Conservation (phyloP, 176 grass and related monocot species). For the Aechmea fasciata region DNA sequence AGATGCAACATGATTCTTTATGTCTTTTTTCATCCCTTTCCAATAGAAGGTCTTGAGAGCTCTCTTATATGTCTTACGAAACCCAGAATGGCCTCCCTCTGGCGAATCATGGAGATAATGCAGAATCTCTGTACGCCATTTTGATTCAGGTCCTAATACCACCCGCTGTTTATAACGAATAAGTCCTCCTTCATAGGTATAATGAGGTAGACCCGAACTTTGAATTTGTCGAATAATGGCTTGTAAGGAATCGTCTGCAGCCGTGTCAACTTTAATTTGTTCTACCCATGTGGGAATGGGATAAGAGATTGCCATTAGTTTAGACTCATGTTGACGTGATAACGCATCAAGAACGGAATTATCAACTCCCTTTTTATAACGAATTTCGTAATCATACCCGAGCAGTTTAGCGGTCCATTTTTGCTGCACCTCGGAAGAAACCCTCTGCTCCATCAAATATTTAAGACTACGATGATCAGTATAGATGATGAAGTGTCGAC, state of each 20-base stretch:
- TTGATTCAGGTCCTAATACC: neutral
- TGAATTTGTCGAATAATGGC: too few relatives aligned
- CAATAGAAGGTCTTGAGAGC: too few relatives aligned
- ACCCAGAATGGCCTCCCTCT: neutral
- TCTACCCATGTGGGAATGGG: neutral
- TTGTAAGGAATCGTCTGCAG: neutral
- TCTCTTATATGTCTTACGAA: neutral
- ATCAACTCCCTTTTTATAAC: neutral
- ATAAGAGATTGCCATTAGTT: neutral
- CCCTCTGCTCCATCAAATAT: neutral
- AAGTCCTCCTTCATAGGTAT: neutral
- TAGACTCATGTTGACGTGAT: neutral
- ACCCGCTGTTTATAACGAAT: neutral
- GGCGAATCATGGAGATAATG: neutral
- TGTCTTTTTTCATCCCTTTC: too few relatives aligned
- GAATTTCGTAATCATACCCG: neutral
- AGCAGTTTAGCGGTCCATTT: neutral
- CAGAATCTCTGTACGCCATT: neutral
- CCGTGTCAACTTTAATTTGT: neutral
- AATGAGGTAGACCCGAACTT: neutral
- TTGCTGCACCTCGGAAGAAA: neutral
- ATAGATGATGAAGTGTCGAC: neutral
- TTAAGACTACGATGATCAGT: neutral
- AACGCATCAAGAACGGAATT: neutral
- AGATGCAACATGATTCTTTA: too few relatives aligned